phyloP scores from a whole-genome alignment of 148 eudicot species.

The Vaccinium vitisidaea region DNA sequence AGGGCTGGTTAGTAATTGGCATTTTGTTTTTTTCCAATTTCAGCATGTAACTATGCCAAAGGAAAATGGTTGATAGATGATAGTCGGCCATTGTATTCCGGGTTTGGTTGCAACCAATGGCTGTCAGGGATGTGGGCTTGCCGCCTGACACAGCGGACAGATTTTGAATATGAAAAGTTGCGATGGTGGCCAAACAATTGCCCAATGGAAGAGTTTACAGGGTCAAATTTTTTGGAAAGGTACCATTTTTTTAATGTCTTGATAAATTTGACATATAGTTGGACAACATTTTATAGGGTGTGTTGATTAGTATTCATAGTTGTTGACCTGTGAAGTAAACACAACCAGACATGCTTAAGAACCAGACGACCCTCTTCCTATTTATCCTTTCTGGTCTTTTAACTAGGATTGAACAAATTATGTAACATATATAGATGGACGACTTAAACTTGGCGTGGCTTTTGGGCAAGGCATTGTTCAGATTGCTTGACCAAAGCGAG shows the following conservation, averaged over 20 bases:
- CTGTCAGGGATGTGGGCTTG: conserved; percentile 97
- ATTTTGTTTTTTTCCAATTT: conserved; percentile 21
- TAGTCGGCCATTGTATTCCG: conserved; percentile 77
- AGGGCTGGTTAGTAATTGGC: not conserved
- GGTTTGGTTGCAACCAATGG: conserved; percentile 88
- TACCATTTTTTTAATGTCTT: conserved; percentile 20
- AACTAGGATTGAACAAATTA: not conserved
- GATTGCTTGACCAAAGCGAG: not conserved
- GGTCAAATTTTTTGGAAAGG: conserved; percentile 64
- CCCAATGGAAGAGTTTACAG: conserved; percentile 68
- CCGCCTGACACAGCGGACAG: conserved; percentile 72
- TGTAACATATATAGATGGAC: not conserved
- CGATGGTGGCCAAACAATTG: conserved; percentile 90
- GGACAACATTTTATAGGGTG: not conserved
- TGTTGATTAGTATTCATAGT: not conserved
- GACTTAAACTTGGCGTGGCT: conserved; percentile 8
- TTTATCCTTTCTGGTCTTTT: not conserved
- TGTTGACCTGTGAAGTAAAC: not conserved
- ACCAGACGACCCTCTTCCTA: not conserved
- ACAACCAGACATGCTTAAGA: not conserved
- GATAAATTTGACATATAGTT: not conserved
- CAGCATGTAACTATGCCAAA: conserved; percentile 76
- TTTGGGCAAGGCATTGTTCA: not conserved
- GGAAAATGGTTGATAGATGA: conserved; percentile 90
- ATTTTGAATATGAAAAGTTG: conserved; percentile 78